Conservation (phyloP, 139 green algal genomes). For the Closterium sp. region DNA sequence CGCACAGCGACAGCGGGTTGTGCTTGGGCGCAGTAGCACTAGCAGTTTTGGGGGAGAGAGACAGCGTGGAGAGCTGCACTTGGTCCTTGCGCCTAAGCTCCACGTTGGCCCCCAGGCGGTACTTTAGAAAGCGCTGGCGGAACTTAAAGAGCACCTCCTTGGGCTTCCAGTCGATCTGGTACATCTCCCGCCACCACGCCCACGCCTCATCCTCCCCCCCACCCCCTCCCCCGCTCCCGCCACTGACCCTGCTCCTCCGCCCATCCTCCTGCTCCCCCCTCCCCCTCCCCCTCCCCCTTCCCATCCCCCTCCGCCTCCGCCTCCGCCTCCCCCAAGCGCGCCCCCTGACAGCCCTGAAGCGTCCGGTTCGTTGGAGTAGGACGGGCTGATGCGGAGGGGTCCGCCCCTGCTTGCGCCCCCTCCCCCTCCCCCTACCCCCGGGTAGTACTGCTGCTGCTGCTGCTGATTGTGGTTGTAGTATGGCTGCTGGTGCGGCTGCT, state of each 20-base stretch:
- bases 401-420: background rate
- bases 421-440: background rate
- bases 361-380: background rate
- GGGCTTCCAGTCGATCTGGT: constrained; percentile 35
- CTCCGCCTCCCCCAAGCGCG: background rate
- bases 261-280: background rate
- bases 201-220: background rate
- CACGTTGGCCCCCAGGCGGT: constrained; percentile 27
- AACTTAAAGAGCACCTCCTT: constrained; percentile 44
- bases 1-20: background rate
- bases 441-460: background rate
- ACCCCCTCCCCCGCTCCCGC: background rate
- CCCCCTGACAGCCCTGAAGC: background rate
- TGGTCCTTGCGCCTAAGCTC: constrained; percentile 4
- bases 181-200: constrained; percentile 35
- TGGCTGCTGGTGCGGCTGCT: background rate
- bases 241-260: background rate
- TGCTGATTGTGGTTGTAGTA: background rate
- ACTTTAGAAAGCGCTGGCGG: constrained; percentile 26
- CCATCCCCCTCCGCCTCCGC: background rate
- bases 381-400: background rate
- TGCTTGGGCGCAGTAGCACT: background rate
- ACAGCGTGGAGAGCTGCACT: background rate
- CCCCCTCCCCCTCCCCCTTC: background rate
- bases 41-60: background rate